A percentile compares a stretch with the other conserved stretches of the same genome.
Conservation (phyloP, 371 early-diverging fungal species). For the Rhizopus sp. region DNA sequence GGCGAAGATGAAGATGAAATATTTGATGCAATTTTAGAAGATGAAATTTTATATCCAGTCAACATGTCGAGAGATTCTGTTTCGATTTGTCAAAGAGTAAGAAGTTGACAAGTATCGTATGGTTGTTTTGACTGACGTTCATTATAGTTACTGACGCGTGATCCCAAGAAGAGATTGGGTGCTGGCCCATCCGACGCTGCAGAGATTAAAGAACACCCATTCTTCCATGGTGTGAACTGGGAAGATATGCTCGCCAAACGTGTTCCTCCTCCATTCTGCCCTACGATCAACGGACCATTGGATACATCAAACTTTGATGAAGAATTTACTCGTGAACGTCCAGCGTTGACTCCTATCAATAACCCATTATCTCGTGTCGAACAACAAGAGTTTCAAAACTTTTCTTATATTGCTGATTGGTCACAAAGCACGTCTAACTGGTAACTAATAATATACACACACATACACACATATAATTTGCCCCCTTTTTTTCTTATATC, state of each 20-base stretch:
- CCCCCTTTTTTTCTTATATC: constrained; percentile 1
- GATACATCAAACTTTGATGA: constrained; percentile 96
- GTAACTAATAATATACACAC: not conserved
- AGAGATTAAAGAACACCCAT: constrained; percentile 92
- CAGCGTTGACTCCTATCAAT: constrained; percentile 89
- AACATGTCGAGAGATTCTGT: constrained; percentile 93
- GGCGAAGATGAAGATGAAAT: constrained; percentile 97
- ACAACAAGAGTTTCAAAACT: constrained; percentile 91
- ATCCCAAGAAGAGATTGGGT: constrained; percentile 88
- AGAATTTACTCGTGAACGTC: constrained; percentile 92
- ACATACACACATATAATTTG: not conserved
- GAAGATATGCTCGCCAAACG: constrained; percentile 84
- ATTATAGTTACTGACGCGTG: constrained; percentile 79
- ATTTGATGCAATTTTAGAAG: constrained; percentile 93
- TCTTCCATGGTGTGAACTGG: constrained; percentile 94
- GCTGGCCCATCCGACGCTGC: constrained; percentile 82
- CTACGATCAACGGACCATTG: constrained; percentile 76
- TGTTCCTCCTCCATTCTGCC: constrained; percentile 89
- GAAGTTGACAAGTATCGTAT: not conserved
- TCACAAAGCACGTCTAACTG: constrained; percentile 7
- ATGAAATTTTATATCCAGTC: constrained; percentile 90
- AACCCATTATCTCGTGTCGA: constrained; percentile 76
- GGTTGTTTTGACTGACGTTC: not conserved
- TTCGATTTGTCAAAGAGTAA: constrained; percentile 82
- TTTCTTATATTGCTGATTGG: constrained; percentile 89